A percentile compares a stretch with the other conserved stretches of the same genome.
Evolutionary conservation across 768 basidiomycete species (phyloP).

Genomic region (Lentinula boryana): DNA sequence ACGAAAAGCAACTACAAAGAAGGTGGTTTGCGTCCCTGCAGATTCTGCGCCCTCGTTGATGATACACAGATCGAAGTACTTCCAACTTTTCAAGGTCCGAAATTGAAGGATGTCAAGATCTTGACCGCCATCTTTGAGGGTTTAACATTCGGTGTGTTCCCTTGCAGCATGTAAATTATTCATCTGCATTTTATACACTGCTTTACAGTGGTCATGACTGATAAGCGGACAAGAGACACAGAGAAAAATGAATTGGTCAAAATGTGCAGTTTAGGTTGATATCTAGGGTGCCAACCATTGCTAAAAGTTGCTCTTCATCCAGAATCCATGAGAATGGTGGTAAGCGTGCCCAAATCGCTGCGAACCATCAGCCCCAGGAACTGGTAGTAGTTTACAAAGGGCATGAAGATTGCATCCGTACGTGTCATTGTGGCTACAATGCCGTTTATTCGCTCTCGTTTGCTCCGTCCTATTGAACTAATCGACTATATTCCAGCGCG

Average conservation of each 20-base stretch:
- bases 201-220: constrained; percentile 57
- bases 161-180: background rate
- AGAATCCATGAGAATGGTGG: constrained; percentile 75
- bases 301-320: background rate
- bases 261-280: constrained; percentile 32
- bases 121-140: constrained; percentile 66
- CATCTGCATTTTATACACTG: background rate
- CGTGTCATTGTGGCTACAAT: constrained; percentile 19
- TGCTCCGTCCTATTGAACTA: background rate
- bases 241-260: constrained; percentile 68
- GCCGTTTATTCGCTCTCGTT: background rate
- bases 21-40: constrained; percentile 26
- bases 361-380: constrained; percentile 35
- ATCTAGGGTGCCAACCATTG: background rate
- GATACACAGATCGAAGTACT: constrained; percentile 17
- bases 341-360: constrained; percentile 53
- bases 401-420: constrained; percentile 46
- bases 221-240: constrained; percentile 61
- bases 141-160: constrained; percentile 69
- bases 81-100: constrained; percentile 37
- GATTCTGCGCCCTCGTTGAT: background rate
- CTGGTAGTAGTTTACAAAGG: constrained; percentile 67
- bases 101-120: constrained; percentile 50
- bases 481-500: constrained; percentile 41
- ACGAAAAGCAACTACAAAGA: constrained; percentile 44